Conservation (phyloP, 805 yeast genomes). For the Zygoascus bituminiphila region DNA sequence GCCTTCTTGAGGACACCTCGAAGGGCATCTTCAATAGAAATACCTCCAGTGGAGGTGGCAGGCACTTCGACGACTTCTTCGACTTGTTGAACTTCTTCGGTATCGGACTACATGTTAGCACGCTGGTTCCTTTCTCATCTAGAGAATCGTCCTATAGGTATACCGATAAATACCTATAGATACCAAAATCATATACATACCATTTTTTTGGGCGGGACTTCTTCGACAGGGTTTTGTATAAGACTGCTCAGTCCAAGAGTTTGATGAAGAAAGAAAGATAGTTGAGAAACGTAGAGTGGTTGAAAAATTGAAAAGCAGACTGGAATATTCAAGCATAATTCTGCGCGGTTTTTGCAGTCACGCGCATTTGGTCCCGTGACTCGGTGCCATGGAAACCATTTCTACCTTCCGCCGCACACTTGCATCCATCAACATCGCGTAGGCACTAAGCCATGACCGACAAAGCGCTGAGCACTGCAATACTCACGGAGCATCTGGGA, state of each 20-base stretch:
- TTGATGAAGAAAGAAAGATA: background rate
- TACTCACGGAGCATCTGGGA: conserved; percentile 80
- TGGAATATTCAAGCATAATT: too few relatives aligned
- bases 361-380: background rate
- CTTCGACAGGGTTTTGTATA: conserved; percentile 24
- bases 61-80: conserved; percentile 74
- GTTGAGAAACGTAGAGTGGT: background rate
- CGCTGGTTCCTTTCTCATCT: too few relatives aligned
- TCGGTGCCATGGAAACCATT: background rate
- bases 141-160: background rate
- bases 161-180: background rate
- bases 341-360: conserved; percentile 3
- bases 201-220: conserved; percentile 25
- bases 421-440: conserved; percentile 1
- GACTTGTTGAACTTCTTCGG: conserved; percentile 77
- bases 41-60: conserved; percentile 77
- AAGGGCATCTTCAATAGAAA: conserved; percentile 97
- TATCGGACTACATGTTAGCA: conserved; percentile 58
- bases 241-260: conserved; percentile 27
- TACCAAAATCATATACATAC: conserved; percentile 9
- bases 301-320: background rate
- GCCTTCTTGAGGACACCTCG: conserved; percentile 97
- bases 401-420: too few relatives aligned
- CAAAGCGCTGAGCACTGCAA: conserved; percentile 8
- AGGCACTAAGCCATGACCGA: background rate